These are phyloP conservation scores for Selaginella moellendorffii DNA, from an alignment of 75 land plant species.

Conservation along the genomic window DNA sequence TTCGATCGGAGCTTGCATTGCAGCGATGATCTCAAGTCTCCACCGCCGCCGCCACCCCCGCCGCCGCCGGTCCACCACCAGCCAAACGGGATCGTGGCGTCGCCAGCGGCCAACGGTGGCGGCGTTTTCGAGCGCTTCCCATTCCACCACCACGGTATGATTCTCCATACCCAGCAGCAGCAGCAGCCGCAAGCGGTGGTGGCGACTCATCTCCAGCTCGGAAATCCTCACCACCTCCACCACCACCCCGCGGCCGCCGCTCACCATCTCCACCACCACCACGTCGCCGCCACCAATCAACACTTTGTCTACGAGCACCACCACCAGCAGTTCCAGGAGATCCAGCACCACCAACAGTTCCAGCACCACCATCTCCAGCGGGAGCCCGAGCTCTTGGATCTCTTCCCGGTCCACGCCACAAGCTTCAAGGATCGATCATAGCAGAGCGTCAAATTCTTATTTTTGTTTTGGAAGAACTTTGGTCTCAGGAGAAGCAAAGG, in stretches of 20 bases:
- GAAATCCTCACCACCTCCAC: too few species aligned
- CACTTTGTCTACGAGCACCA: not conserved
- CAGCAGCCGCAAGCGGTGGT: not conserved
- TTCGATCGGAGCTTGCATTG: not conserved
- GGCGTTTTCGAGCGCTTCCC: slow-evolving; percentile 4
- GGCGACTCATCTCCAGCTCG: not conserved
- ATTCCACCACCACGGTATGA: not conserved
- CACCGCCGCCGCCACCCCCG: not conserved
- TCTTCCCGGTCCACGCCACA: slow-evolving; percentile 4
- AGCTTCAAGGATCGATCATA: too few species aligned
- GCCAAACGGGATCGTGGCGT: not conserved
- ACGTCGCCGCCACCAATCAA: not conserved
- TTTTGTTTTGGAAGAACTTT: too few species aligned
- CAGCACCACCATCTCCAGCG: not conserved
- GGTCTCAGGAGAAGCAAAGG: too few species aligned
- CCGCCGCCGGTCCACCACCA: not conserved
- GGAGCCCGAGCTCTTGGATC: slow-evolving; percentile 11
- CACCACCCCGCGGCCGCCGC: not conserved
- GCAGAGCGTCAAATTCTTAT: too few species aligned
- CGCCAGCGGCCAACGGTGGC: not conserved
- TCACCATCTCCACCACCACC: not conserved
- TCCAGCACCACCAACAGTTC: too few species aligned
- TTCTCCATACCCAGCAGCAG: too few species aligned
- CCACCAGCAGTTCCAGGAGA: too few species aligned
- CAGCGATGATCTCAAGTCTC: not conserved